Conservation (phyloP, 129 eudicot species). For the Pseudognaphalium luteoalbum region DNA sequence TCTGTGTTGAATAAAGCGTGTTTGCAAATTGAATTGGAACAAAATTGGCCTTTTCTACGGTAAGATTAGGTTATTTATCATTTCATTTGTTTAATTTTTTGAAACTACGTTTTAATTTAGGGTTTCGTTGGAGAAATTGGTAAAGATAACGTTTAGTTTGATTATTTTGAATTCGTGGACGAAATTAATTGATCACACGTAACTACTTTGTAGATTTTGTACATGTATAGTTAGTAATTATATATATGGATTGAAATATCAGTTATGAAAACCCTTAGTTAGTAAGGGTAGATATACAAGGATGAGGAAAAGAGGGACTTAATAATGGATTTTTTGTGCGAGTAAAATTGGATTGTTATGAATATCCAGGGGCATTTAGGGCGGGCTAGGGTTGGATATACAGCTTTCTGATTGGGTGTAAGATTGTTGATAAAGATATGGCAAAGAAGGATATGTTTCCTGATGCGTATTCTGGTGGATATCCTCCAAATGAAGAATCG, state of each 20-base stretch:
- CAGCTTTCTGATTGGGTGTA: conserved; percentile 1
- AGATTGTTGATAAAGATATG: conserved; percentile 33
- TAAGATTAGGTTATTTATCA: conserved; percentile 33
- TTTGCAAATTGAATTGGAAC: conserved; percentile 13
- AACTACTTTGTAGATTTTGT: conserved; percentile 20
- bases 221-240: background rate
- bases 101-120: conserved; percentile 14
- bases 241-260: conserved; percentile 4
- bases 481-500: conserved; percentile 51
- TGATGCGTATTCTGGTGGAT: conserved; percentile 46
- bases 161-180: conserved; percentile 1
- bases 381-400: conserved; percentile 28
- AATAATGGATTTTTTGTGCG: conserved; percentile 21
- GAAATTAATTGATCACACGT: conserved; percentile 1
- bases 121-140: conserved; percentile 21
- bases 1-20: conserved; percentile 14
- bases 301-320: conserved; percentile 1
- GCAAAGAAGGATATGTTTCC: conserved; percentile 59
- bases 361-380: conserved; percentile 24
- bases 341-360: conserved; percentile 28
- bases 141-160: conserved; percentile 17
- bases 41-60: conserved; percentile 15
- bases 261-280: conserved; percentile 27
- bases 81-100: background rate
- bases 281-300: background rate